Percentiles rank a stretch among this genome's conserved stretches.
Evolutionary conservation across 495 filamentous ascomycete species (phyloP).

Genomic region (Neurospora africana): DNA sequence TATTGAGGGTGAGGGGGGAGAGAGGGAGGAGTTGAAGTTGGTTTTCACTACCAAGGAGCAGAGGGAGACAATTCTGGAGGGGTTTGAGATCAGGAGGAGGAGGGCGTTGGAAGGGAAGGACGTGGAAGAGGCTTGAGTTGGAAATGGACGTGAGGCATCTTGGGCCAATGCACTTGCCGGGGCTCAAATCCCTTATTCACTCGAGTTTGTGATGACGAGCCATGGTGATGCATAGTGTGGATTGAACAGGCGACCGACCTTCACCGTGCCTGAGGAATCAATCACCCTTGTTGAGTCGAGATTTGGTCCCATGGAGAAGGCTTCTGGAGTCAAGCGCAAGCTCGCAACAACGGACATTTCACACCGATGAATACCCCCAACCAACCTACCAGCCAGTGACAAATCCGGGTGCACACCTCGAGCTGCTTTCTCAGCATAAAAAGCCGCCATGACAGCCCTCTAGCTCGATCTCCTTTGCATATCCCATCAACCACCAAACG

Average conservation of each 20-base stretch:
- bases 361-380: not conserved
- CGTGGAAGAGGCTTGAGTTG: not conserved
- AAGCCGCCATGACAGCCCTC: not conserved
- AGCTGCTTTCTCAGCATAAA: not conserved
- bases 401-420: not conserved
- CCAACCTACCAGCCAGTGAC: not conserved
- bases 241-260: too few species aligned
- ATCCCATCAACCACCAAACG: not conserved
- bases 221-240: not conserved
- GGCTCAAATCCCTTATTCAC: too few species aligned
- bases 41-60: slow-evolving; percentile 23
- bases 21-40: slow-evolving; percentile 17
- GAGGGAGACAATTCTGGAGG: slow-evolving; percentile 15
- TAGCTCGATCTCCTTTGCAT: not conserved
- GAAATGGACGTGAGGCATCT: not conserved
- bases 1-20: not conserved
- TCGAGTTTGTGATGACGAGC: too few species aligned
- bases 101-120: not conserved
- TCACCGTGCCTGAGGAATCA: too few species aligned
- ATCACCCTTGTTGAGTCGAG: too few species aligned
- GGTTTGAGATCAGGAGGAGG: slow-evolving; percentile 20
- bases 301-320: too few species aligned
- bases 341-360: too few species aligned
- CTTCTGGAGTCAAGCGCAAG: not conserved
- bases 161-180: not conserved